Base-by-base conservation (phyloP, 176 grass and related monocot species). In the Eleusine indica region DNA sequence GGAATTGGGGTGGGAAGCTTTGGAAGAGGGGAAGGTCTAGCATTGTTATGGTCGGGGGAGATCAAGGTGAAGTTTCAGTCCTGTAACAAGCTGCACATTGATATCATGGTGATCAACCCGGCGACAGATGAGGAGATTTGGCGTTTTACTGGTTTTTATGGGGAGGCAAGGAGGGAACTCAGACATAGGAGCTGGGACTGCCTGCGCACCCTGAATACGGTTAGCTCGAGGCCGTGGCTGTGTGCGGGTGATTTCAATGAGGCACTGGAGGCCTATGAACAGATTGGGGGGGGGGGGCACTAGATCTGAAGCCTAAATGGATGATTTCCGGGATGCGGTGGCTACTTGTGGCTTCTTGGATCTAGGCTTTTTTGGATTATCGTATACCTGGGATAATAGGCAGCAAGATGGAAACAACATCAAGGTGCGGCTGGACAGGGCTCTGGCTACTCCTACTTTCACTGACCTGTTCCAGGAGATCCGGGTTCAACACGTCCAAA, bases 171-270 rank as follows among this genome's bases (percentile, higher is more conserved):
- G 25, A 25, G 25, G 0, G 25, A 25, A 25, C 25, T 25, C 0
- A 25, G 25, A 25, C 25, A 25, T 25, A 25, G 25, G 25, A 25
- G 25, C 25, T 25, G 25, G 39, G 18, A 13, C 11, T 3, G 0
- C 47, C 2, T 49, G 2, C 7, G 47, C 7, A 49, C 11, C 9
- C 8, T 49, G 1, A 49, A 9, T 11, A 12, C 47, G 12, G 9
- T 6, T 6, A 49, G 47, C 2, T 0, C 1, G 1, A 1, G 0
- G 0, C 43, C 70, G 0, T 73, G 19, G 68, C 9, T 63, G 0
- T 63, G 69, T 2, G 3, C 11, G 0, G 22, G 60, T 1, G 60
- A 63, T 7, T 67, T 67, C 3, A 67, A 67, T 2, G 64, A 67
- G 14, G 15, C 17, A 4, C 2, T 67, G 0, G 1, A 14, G 1